A percentile compares a stretch with the other conserved stretches of the same genome.
These are phyloP conservation scores for Tephrocybe sp. DNA, from an alignment of 768 basidiomycete genomes.

Conservation along the genomic window DNA sequence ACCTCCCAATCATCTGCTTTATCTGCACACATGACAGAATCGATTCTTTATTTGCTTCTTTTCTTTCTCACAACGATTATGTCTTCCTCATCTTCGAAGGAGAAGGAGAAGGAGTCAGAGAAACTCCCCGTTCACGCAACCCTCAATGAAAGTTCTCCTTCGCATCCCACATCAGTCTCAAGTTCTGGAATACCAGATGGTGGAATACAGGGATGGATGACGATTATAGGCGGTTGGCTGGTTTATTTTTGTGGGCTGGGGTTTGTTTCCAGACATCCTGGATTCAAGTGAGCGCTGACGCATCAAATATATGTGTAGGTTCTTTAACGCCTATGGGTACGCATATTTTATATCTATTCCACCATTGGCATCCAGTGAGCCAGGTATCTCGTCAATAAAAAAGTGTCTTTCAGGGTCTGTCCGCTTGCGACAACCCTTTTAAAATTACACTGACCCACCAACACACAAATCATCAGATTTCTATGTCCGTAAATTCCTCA, in stretches of 20 bases:
- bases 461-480: conserved; percentile 9
- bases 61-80: background rate
- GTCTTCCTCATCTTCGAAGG: background rate
- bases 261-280: too few relatives aligned
- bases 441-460: background rate
- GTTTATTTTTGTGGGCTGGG: conserved; percentile 17
- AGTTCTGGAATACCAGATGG: conserved; percentile 6
- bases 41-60: background rate
- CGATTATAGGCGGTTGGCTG: conserved; percentile 16
- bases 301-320: conserved; percentile 2
- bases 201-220: conserved; percentile 15
- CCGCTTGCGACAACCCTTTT: background rate
- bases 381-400: too few relatives aligned
- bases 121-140: too few relatives aligned
- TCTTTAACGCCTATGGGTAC: conserved; percentile 19
- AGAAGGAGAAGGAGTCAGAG: background rate
- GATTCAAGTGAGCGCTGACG: too few relatives aligned
- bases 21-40: background rate
- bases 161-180: background rate
- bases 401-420: conserved; percentile 18
- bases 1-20: too few relatives aligned
- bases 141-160: background rate
- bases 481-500: conserved; percentile 16
- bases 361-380: too few relatives aligned
- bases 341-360: background rate